These are phyloP conservation scores for Tilletia horrida DNA, from an alignment of 1,284 basidiomycete species.

Conservation along the genomic window DNA sequence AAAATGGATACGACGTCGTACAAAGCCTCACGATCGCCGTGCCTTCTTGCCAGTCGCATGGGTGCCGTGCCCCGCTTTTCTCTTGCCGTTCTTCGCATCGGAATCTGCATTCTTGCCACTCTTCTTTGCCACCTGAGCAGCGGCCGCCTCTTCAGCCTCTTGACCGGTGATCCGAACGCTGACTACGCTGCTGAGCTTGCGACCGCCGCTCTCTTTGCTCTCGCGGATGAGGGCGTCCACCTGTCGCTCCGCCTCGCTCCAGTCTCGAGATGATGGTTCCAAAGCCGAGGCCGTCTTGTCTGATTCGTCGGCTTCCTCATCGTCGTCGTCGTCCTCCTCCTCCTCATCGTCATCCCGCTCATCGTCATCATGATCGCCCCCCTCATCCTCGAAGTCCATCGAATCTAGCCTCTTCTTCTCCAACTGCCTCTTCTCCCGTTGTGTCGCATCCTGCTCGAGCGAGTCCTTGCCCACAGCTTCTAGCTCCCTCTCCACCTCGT, in stretches of 20 bases:
- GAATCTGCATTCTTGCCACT: background rate
- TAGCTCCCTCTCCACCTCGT: slow-evolving; percentile 41
- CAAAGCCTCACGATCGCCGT: slow-evolving; percentile 3
- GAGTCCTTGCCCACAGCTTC: slow-evolving; percentile 36
- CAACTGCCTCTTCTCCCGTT: background rate
- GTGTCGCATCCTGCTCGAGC: slow-evolving; percentile 27
- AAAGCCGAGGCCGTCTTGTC: background rate
- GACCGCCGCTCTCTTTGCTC: background rate
- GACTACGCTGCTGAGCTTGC: slow-evolving; percentile 15
- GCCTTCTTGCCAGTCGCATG: slow-evolving; percentile 5
- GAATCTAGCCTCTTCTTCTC: too few relatives aligned
- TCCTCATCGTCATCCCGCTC: background rate
- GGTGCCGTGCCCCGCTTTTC: background rate
- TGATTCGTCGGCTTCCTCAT: slow-evolving; percentile 19
- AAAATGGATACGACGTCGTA: too few relatives aligned
- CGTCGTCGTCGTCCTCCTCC: slow-evolving; percentile 24
- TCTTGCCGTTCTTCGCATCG: slow-evolving; percentile 1
- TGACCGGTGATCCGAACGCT: background rate
- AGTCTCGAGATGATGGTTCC: slow-evolving; percentile 21
- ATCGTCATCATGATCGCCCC: too few relatives aligned
- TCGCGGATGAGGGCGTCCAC: slow-evolving; percentile 21
- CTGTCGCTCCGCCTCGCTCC: slow-evolving; percentile 48
- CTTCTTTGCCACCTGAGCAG: background rate
- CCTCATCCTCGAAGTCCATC: too few relatives aligned
- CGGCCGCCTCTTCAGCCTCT: background rate